A percentile compares a stretch with the other conserved stretches of the same genome.
Evolutionary conservation across 306 rosid species (phyloP).

Genomic region (Trichosanthes truncata): DNA sequence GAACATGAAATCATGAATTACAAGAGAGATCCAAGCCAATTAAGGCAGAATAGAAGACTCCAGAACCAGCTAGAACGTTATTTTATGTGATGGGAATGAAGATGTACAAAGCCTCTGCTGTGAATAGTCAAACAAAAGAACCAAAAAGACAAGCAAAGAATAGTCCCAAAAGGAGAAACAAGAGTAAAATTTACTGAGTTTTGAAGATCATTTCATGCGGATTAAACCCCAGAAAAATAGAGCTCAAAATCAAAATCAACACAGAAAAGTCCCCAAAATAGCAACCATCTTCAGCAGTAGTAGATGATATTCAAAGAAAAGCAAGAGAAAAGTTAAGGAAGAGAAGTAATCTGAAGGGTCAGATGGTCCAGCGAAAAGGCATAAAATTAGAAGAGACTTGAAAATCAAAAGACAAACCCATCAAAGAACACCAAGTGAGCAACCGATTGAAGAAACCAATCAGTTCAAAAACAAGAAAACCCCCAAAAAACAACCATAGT

Average conservation of each 20-base stretch:
- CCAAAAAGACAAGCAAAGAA: constrained; percentile 7
- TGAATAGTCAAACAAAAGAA: constrained; percentile 18
- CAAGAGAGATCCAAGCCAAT: constrained; percentile 15
- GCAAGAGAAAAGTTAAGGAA: background rate
- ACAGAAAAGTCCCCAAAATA: constrained; percentile 5
- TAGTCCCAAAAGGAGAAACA: constrained; percentile 13
- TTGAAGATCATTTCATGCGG: constrained; percentile 34
- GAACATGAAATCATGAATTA: constrained; percentile 14
- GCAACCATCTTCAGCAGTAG: background rate
- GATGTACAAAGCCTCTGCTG: constrained; percentile 1
- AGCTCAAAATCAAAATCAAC: constrained; percentile 15
- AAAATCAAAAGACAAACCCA: constrained; percentile 2
- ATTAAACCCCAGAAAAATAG: constrained; percentile 14
- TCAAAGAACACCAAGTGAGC: background rate
- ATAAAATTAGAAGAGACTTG: background rate
- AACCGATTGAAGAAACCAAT: background rate
- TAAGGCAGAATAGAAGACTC: constrained; percentile 11
- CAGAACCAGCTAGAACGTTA: constrained; percentile 24
- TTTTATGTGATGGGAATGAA: constrained; percentile 39
- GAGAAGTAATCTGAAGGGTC: background rate
- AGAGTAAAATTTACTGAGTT: constrained; percentile 1
- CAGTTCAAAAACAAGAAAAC: background rate
- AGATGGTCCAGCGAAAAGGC: background rate
- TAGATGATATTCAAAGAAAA: background rate
- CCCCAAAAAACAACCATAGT: background rate